phyloP scores from a whole-genome alignment of 1,139 yeast species.

The Candida labiduridarum region DNA sequence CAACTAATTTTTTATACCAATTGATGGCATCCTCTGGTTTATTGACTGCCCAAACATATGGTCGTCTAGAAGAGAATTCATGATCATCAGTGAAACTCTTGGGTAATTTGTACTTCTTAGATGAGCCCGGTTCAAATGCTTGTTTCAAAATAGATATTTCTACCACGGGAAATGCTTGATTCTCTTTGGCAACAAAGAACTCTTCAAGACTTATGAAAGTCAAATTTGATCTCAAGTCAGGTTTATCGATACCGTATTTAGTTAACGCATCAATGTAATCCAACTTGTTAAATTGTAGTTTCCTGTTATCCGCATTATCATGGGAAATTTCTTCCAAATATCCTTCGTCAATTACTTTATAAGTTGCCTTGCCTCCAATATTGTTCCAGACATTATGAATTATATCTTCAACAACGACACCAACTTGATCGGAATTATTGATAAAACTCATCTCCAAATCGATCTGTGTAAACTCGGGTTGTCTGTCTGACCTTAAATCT shows the following conservation, averaged over 20 bases:
- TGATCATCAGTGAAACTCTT: conserved; percentile 38
- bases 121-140: conserved; percentile 39
- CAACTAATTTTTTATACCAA: conserved; percentile 49
- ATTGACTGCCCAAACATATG: conserved; percentile 55
- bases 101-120: conserved; percentile 25
- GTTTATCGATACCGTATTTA: conserved; percentile 89
- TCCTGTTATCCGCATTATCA: conserved; percentile 15
- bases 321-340: conserved; percentile 26
- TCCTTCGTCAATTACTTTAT: conserved; percentile 29
- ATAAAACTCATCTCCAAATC: conserved; percentile 94
- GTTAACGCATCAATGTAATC: conserved; percentile 70
- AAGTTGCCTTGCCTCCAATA: conserved; percentile 43
- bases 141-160: conserved; percentile 69
- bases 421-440: conserved; percentile 64
- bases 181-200: conserved; percentile 35
- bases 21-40: conserved; percentile 32
- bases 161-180: conserved; percentile 57
- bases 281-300: conserved; percentile 43
- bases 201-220: conserved; percentile 51
- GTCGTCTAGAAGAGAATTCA: conserved; percentile 61
- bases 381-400: conserved; percentile 59
- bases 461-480: conserved; percentile 95
- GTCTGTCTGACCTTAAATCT: conserved; percentile 91
- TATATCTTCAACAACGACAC: conserved; percentile 60
- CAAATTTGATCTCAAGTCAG: conserved; percentile 74